Base-by-base conservation (phyloP, 164 flowering plant genomes). In the Chimonanthus salicifolius region DNA sequence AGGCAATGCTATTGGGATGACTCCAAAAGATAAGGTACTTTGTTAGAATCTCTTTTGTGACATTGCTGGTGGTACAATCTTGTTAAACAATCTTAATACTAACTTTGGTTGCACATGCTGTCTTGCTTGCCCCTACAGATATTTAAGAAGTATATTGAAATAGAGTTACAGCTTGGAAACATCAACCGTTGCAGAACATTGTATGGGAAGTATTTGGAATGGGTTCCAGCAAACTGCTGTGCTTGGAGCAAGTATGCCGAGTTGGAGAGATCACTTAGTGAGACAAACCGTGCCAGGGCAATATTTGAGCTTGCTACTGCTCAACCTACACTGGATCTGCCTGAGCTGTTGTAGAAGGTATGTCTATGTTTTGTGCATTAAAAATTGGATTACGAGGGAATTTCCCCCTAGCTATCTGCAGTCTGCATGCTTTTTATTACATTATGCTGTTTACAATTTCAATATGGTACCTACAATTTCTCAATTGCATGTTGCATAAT, bases 171-270 rank as follows among this genome's bases (percentile, higher is more conserved):
- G 18, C 87, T 95, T 72, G 94, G 94, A 5, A 92, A 91, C 69
- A 85, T 94, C 6, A 89, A 91, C 73, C 90, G 99, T 3, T 92
- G 97, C 75, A 78, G 98, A 47, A 91, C 85, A 45, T 81, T 92
- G 1, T 94, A 92, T 82, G 94, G 90, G 77, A 93, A 90, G 76
- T 93, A 93, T 78, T 77, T 93, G 83, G 96, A 90, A 68, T 93
- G 97, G 98, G 83, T 94, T 33, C 98, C 99, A 0, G 96, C 92
- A 71, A 92, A 92, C 70, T 95, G 98, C 83, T 92, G 90, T 86
- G 99, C 99, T 0, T 93, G 99, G 99, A 88, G 83, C 81, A 93
- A 95, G 77, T 95, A 71, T 83, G 99, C 98, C 46, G 98, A 95
- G 67, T 60, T 95, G 78, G 99, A 93, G 74, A 72, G 68, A 77